Conservation (phyloP, 768 basidiomycete genomes). For the Strobilomyces dryophilus region DNA sequence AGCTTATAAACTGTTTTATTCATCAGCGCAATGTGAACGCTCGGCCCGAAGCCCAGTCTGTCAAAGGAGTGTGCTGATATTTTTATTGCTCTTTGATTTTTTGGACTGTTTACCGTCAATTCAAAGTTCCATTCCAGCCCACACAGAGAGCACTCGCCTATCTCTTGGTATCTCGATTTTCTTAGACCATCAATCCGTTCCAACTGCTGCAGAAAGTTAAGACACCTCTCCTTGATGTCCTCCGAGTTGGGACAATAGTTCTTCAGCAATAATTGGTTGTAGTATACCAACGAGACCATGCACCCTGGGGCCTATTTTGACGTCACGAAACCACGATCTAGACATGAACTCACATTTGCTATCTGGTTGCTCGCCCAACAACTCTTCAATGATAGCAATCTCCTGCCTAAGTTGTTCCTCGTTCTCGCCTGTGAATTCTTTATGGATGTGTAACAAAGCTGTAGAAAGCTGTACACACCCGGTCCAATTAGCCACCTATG, state of each 20-base stretch:
- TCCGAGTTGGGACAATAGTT: slow-evolving; percentile 39
- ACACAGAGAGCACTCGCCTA: slow-evolving; percentile 39
- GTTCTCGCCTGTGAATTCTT: slow-evolving; percentile 49
- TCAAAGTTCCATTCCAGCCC: not conserved
- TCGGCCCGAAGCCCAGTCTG: too few species aligned
- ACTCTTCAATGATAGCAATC: slow-evolving; percentile 73
- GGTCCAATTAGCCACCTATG: slow-evolving; percentile 94
- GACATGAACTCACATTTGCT: slow-evolving; percentile 69
- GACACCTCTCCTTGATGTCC: slow-evolving; percentile 44
- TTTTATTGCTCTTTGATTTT: slow-evolving; percentile 10
- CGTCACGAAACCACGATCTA: not conserved
- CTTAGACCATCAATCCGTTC: slow-evolving; percentile 63
- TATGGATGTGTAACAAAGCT: not conserved
- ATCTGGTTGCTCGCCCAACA: slow-evolving; percentile 85
- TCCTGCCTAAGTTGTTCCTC: slow-evolving; percentile 62
- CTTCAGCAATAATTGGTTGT: slow-evolving; percentile 65
- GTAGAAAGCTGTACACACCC: slow-evolving; percentile 41
- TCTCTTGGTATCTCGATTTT: slow-evolving; percentile 61
- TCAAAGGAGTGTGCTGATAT: not conserved
- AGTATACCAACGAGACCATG: slow-evolving; percentile 86
- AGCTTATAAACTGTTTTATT: too few species aligned
- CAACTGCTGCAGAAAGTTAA: slow-evolving; percentile 52
- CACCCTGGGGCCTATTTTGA: slow-evolving; percentile 59
- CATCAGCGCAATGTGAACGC: too few species aligned
- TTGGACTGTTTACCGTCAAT: slow-evolving; percentile 16